Conservation (phyloP, 139 green algal species). For the Chlorella sp. region DNA sequence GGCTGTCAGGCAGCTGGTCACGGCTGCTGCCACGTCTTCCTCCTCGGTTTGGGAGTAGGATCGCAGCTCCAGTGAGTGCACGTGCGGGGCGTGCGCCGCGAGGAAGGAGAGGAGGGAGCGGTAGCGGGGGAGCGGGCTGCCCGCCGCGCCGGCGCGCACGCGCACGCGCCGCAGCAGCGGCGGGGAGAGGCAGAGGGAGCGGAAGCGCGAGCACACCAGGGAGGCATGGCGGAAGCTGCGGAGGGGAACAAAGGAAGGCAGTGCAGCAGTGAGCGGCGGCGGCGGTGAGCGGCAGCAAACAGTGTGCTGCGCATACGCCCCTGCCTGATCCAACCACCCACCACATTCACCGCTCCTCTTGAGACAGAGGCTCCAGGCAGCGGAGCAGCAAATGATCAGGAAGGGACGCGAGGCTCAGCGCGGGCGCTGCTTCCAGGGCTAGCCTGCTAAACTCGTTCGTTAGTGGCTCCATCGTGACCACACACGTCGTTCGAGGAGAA, state of each 20-base stretch:
- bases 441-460: too few species aligned
- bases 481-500: too few species aligned
- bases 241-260: background rate
- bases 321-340: background rate
- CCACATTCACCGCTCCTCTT: background rate
- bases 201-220: background rate
- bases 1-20: slow-evolving; percentile 1
- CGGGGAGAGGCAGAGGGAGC: background rate
- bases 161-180: background rate
- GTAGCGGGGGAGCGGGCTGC: background rate
- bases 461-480: too few species aligned
- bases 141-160: background rate
- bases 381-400: background rate
- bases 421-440: background rate
- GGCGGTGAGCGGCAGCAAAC: too few species aligned
- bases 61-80: background rate
- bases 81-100: background rate
- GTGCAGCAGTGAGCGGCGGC: background rate
- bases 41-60: background rate
- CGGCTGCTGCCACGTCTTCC: background rate
- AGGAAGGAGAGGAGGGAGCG: background rate
- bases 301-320: background rate
- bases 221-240: background rate
- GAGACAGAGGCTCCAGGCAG: background rate
- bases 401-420: background rate